These are phyloP conservation scores for Mycena galopus DNA, from an alignment of 768 basidiomycete genomes.

Conservation along the genomic window DNA sequence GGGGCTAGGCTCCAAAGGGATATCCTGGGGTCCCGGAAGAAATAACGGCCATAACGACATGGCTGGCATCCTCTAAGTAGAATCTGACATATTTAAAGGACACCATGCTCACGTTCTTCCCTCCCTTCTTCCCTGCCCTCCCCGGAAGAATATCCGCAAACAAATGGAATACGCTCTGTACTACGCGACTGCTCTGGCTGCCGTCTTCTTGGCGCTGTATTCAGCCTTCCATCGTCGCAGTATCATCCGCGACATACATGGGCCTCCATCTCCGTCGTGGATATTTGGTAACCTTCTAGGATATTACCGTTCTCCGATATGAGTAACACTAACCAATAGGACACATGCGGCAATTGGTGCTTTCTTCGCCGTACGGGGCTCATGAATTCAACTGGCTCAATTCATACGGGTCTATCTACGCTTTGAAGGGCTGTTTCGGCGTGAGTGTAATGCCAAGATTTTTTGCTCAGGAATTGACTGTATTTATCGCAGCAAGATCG, in stretches of 20 bases:
- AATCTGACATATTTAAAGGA: neutral
- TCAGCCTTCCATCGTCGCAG: neutral
- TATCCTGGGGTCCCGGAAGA: too few relatives aligned
- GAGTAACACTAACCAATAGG: neutral
- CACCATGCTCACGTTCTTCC: neutral
- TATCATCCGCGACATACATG: neutral
- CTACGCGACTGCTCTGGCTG: constrained; percentile 2
- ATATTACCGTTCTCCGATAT: neutral
- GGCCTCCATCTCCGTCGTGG: constrained; percentile 20
- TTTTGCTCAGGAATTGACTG: neutral
- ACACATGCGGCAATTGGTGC: neutral
- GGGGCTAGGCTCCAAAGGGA: too few relatives aligned
- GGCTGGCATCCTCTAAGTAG: neutral
- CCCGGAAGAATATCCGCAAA: constrained; percentile 3
- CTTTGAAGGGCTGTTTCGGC: constrained; percentile 25
- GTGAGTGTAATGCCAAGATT: neutral
- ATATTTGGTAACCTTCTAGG: constrained; percentile 9
- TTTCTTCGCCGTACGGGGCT: constrained; percentile 4
- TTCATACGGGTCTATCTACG: constrained; percentile 17
- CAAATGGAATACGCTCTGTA: constrained; percentile 1
- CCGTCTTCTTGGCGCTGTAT: constrained; percentile 6
- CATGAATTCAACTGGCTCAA: constrained; percentile 6
- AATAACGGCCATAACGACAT: neutral
- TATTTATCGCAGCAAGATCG: constrained; percentile 14
- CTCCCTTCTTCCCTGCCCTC: neutral